These are phyloP conservation scores for Magnusiomyces starmeri DNA, from an alignment of 1,139 yeast species.

Conservation along the genomic window DNA sequence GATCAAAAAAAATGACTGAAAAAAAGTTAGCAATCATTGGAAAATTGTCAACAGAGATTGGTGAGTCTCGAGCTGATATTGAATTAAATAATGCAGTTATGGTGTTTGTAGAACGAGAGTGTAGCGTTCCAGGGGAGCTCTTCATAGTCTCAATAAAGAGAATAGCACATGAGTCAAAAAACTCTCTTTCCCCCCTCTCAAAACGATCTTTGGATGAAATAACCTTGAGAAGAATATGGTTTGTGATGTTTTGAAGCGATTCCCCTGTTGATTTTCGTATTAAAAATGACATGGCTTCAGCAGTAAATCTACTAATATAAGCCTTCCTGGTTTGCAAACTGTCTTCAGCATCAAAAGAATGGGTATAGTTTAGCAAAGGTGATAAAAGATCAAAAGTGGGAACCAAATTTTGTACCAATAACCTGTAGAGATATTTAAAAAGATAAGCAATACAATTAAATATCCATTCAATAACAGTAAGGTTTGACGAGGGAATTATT, in stretches of 20 bases:
- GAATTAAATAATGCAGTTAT: conserved; percentile 32
- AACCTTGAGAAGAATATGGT: conserved; percentile 43
- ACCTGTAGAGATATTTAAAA: conserved; percentile 74
- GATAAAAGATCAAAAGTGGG: conserved; percentile 62
- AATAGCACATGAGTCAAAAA: conserved; percentile 50
- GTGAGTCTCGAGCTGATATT: not conserved
- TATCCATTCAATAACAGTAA: conserved; percentile 68
- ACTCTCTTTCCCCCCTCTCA: conserved; percentile 35
- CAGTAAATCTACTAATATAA: conserved; percentile 73
- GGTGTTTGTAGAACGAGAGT: conserved; percentile 57
- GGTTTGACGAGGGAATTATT: conserved; percentile 44
- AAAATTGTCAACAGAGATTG: conserved; percentile 12
- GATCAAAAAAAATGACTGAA: conserved; percentile 13
- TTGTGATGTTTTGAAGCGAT: conserved; percentile 43
- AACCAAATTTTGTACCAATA: conserved; percentile 51
- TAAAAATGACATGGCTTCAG: conserved; percentile 83
- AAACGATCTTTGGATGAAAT: conserved; percentile 30
- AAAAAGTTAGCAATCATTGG: conserved; percentile 18
- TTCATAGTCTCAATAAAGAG: conserved; percentile 70
- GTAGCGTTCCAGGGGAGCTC: conserved; percentile 64
- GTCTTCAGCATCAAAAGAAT: conserved; percentile 24
- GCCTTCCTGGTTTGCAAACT: conserved; percentile 37
- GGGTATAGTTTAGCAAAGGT: conserved; percentile 50
- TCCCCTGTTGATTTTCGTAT: conserved; percentile 58
- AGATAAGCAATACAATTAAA: conserved; percentile 82